Percentiles rank a stretch among this genome's conserved stretches.
phyloP scores from a whole-genome alignment of 176 grass and related monocot species.

The Tillandsia fasciculata region DNA sequence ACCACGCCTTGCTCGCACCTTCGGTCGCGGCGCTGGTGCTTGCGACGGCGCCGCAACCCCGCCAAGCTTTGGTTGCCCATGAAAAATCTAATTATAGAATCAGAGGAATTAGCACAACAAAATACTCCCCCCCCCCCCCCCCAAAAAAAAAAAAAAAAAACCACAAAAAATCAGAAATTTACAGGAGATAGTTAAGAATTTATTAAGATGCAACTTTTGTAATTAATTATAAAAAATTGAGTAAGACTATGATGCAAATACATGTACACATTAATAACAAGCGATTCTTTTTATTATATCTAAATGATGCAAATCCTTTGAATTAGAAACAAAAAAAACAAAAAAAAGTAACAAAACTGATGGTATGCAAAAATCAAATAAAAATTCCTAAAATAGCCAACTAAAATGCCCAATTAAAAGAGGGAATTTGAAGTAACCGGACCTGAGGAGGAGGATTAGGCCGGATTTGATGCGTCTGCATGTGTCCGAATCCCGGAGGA shows the following conservation, averaged over 20 bases:
- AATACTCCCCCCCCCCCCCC: background rate
- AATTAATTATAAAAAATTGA: too few species aligned
- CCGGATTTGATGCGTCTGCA: constrained; percentile 67
- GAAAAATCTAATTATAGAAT: constrained; percentile 51
- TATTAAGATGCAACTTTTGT: background rate
- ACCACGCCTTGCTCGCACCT: constrained; percentile 87
- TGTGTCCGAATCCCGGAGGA: constrained; percentile 62
- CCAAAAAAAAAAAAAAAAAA: background rate
- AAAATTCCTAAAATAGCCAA: background rate
- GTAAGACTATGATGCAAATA: too few species aligned
- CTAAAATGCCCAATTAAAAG: background rate
- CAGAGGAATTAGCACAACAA: background rate
- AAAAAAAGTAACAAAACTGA: background rate
- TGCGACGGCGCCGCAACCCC: constrained; percentile 35
- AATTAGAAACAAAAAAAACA: too few species aligned
- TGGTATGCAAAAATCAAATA: background rate
- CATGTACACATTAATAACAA: too few species aligned
- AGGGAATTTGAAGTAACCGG: constrained; percentile 3
- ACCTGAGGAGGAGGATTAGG: constrained; percentile 74
- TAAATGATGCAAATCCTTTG: too few species aligned
- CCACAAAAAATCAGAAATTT: background rate
- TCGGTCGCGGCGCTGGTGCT: constrained; percentile 65
- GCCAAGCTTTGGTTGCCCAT: constrained; percentile 55
- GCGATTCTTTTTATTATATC: too few species aligned
- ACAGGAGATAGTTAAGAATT: background rate